Conservation (phyloP, 73 alveolate species). For the Symbiodinium pilosum region DNA sequence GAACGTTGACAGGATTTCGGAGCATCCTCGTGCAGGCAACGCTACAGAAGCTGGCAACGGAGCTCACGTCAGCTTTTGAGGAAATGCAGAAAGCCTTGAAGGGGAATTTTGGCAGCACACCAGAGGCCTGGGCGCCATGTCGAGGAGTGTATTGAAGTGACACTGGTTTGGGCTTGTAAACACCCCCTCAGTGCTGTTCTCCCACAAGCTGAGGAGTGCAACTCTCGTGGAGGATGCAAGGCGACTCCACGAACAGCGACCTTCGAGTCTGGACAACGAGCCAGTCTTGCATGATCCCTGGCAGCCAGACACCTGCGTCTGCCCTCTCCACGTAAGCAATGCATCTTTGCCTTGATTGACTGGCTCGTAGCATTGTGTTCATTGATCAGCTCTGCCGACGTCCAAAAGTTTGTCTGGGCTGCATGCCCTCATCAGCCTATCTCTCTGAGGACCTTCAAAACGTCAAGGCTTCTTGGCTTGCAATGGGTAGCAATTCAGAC, state of each 20-base stretch:
- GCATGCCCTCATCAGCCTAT: neutral
- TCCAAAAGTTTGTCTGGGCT: too few relatives aligned
- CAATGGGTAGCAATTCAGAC: neutral
- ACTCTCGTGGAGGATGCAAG: slow-evolving; percentile 69
- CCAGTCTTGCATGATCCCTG: neutral
- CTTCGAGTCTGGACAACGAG: neutral
- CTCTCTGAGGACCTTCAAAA: slow-evolving; percentile 37
- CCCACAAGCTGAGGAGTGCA: slow-evolving; percentile 23
- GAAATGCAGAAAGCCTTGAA: slow-evolving; percentile 82
- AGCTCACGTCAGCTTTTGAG: slow-evolving; percentile 58
- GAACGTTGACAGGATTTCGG: too few relatives aligned
- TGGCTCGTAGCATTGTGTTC: too few relatives aligned
- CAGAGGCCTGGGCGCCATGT: too few relatives aligned
- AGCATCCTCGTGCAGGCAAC: slow-evolving; percentile 4
- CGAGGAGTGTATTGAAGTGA: too few relatives aligned
- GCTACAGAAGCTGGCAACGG: slow-evolving; percentile 45
- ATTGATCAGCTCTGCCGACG: neutral
- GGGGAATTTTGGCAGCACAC: slow-evolving; percentile 29
- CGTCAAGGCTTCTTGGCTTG: slow-evolving; percentile 30
- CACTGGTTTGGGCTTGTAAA: too few relatives aligned
- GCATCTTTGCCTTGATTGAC: too few relatives aligned
- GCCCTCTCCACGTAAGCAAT: neutral
- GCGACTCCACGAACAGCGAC: neutral
- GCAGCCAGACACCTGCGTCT: neutral
- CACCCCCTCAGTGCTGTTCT: neutral